Conservation (phyloP, 1,284 basidiomycete genomes). For the Tausonia pullulans region DNA sequence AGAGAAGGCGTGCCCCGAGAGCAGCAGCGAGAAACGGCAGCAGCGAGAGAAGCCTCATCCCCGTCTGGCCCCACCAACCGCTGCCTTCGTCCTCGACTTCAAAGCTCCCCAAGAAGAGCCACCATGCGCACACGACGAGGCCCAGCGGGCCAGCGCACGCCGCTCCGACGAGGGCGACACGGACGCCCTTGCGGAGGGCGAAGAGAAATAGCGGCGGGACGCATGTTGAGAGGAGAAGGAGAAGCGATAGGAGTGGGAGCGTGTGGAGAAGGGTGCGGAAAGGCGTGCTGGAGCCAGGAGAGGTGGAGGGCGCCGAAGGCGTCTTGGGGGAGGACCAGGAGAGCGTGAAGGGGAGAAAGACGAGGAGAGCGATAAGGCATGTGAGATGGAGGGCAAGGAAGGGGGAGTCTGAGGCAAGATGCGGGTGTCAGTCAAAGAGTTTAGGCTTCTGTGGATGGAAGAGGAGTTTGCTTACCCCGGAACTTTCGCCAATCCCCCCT, state of each 20-base stretch:
- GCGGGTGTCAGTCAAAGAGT: no score
- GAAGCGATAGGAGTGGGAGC: conserved; percentile 66
- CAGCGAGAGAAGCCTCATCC: conserved; percentile 64
- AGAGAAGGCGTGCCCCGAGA: conserved; percentile 58
- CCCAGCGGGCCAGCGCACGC: conserved; percentile 68
- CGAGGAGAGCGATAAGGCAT: conserved; percentile 27
- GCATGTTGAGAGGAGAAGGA: conserved; percentile 58
- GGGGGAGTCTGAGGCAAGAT: conserved; percentile 25
- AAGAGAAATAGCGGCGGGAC: conserved; percentile 63
- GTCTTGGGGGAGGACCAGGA: conserved; percentile 1
- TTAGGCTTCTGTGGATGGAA: background rate
- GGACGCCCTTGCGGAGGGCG: conserved; percentile 62
- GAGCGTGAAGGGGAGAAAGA: conserved; percentile 18
- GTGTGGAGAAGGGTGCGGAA: conserved; percentile 70
- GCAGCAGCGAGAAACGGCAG: conserved; percentile 59
- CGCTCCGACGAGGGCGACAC: conserved; percentile 68
- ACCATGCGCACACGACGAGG: conserved; percentile 66
- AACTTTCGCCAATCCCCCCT: conserved; percentile 27
- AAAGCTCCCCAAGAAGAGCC: conserved; percentile 82
- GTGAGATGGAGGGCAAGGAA: conserved; percentile 33
- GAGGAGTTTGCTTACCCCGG: conserved; percentile 26
- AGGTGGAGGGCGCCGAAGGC: conserved; percentile 21
- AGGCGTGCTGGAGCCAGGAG: conserved; percentile 36
- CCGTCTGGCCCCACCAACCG: conserved; percentile 56
- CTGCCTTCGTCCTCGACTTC: conserved; percentile 53